Evolutionary conservation across 371 early-diverging fungal genomes (phyloP), one percentile per base, ranked within the genome.

Genomic region (Dichotomocladium elegans): DNA sequence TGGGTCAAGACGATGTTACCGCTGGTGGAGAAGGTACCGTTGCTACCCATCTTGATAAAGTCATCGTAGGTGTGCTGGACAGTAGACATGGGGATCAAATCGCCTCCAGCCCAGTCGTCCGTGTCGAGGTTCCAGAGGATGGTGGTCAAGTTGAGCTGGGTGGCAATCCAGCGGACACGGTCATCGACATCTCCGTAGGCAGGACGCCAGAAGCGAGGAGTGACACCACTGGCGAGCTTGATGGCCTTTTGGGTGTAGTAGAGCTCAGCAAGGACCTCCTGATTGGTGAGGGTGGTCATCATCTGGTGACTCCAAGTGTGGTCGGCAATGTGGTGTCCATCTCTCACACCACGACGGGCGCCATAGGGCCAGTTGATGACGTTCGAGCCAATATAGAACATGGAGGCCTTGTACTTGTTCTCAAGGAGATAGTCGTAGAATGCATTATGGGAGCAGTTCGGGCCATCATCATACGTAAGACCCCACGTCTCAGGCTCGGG

Each of bases 281-380:
- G 73, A 57, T 86, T 86, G 29, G 77, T 75, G 61, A 85, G 64
- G 15, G 84, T 71, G 30, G 87, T 87, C 58, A 83, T 69, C 40
- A 79, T 71, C 40, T 68, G 64, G 53, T 90, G 91, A 44, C 75
- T 66, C 87, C 86, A 89, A n/a, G 88, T 83, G 59, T 89, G 89
- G 33, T 77, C 72, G 14, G 81, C 87, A 64, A 89, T 81, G 15
- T 86, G 82, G 47, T 88, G 87, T 27, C 86, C 87, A 47, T 72
- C 69, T 47, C 62, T 59, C 37, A 66, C 58, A 61, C 81, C 75
- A 53, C 72, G 76, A 57, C 65, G 67, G 53, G 72, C 69, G 73
- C 72, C 70, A 41, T 72, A 76, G 44, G 72, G 72, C 76, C 72
- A 72, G 64, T 76, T 63, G 15, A 73, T 44, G 46, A 87, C 80